Conservation (phyloP, 2,329 filamentous ascomycete genomes). For the Pyricularia pennisetigena region DNA sequence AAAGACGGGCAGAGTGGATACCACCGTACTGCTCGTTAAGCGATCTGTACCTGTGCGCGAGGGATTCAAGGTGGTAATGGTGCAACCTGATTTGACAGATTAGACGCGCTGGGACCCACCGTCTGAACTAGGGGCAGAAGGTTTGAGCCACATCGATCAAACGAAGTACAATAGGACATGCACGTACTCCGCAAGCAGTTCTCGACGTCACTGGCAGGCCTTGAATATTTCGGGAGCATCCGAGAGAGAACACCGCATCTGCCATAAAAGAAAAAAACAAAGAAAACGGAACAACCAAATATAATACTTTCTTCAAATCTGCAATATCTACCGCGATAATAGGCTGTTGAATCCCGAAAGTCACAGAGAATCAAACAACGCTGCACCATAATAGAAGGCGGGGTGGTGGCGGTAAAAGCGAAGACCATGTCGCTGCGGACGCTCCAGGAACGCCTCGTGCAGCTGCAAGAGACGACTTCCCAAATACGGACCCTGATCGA, state of each 20-base stretch:
- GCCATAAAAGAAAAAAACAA: no score
- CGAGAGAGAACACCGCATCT: not conserved
- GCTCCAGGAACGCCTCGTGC: constrained; percentile 50
- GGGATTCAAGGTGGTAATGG: not conserved
- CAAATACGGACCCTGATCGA: constrained; percentile 51
- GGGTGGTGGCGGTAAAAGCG: not conserved
- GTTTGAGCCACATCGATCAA: not conserved
- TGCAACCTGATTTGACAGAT: not conserved
- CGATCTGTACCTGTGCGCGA: not conserved
- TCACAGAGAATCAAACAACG: not conserved
- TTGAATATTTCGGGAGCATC: not conserved
- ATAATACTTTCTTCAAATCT: not conserved
- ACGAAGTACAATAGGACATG: not conserved
- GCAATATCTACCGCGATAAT: not conserved
- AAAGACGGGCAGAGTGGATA: not conserved
- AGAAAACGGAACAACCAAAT: no score
- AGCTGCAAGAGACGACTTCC: constrained; percentile 49
- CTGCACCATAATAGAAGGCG: not conserved
- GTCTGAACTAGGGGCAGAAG: not conserved
- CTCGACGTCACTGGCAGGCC: not conserved
- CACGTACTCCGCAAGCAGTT: not conserved
- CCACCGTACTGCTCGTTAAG: not conserved
- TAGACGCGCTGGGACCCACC: not conserved
- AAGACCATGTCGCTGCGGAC: constrained; percentile 44
- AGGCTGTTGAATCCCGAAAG: not conserved